Percentiles rank a stretch among this genome's conserved stretches.
These are phyloP conservation scores for Botryotinia globosa DNA, from an alignment of 2,329 filamentous ascomycete species.

Conservation along the genomic window DNA sequence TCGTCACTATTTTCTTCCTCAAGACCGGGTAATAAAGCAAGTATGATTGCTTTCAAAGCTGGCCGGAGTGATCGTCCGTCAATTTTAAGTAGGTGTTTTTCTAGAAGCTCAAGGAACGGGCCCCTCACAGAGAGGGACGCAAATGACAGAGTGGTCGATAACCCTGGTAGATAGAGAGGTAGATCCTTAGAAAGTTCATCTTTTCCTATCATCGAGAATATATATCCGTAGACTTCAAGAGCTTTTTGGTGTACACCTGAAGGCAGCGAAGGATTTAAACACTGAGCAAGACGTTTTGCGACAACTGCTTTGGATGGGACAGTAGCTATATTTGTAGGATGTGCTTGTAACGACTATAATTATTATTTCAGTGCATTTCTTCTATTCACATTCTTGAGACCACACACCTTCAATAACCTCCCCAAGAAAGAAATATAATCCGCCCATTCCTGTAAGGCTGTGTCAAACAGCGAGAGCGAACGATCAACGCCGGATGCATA, in stretches of 20 bases:
- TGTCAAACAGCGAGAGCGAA: conserved; percentile 86
- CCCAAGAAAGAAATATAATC: conserved; percentile 98
- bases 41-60: conserved; percentile 83
- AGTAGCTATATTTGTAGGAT: conserved; percentile 65
- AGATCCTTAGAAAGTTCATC: conserved; percentile 80
- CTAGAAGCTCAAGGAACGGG: conserved; percentile 78
- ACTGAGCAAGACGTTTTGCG: conserved; percentile 90
- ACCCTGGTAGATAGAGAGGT: conserved; percentile 81
- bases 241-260: conserved; percentile 98
- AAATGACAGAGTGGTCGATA: conserved; percentile 87
- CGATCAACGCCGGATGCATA: conserved; percentile 88
- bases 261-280: conserved; percentile 85
- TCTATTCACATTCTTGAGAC: conserved; percentile 18
- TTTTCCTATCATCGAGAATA: conserved; percentile 81
- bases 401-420: conserved; percentile 75
- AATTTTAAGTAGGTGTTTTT: conserved; percentile 73
- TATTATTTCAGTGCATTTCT: conserved; percentile 32
- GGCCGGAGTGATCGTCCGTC: conserved; percentile 72
- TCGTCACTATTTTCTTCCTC: conserved; percentile 98
- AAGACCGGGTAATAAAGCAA: conserved; percentile 84
- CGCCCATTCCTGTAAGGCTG: conserved; percentile 94
- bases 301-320: conserved; percentile 82
- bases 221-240: conserved; percentile 85
- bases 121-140: conserved; percentile 89
- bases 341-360: conserved; percentile 77